Percentiles rank a stretch among this genome's conserved stretches.
These are phyloP conservation scores for Dictyostelium intermedium DNA, from an alignment of 78 protist species.

Conservation along the genomic window DNA sequence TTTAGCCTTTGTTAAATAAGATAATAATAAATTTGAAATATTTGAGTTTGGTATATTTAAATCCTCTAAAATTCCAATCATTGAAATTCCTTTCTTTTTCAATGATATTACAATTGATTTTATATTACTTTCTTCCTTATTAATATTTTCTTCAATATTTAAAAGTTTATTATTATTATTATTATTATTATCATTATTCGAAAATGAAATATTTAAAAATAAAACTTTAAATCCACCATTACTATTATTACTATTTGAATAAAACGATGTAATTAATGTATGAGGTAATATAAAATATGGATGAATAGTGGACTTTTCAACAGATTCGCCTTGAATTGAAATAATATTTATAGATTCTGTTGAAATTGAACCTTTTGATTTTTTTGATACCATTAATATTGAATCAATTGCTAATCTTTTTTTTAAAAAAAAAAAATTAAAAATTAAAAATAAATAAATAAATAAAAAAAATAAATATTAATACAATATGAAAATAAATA, in stretches of 20 bases:
- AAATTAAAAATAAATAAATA: background rate
- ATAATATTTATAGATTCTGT: slow-evolving; percentile 21
- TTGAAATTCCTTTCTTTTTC: slow-evolving; percentile 20
- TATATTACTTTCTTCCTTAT: slow-evolving; percentile 13
- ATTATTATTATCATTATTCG: background rate
- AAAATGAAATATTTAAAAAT: slow-evolving; percentile 16
- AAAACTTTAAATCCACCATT: background rate
- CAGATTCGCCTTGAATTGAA: slow-evolving; percentile 9
- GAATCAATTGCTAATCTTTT: slow-evolving; percentile 37
- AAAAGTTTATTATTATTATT: background rate
- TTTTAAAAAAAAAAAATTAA: background rate
- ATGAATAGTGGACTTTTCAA: slow-evolving; percentile 1
- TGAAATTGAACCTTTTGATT: background rate
- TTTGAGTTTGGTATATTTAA: background rate
- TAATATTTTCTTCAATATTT: background rate
- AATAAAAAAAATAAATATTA: background rate
- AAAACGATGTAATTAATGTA: slow-evolving; percentile 14
- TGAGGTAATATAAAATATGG: background rate
- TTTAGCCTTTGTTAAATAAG: slow-evolving; percentile 40
- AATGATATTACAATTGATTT: slow-evolving; percentile 33
- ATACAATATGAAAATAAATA: too few relatives aligned
- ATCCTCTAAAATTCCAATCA: slow-evolving; percentile 24
- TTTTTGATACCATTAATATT: slow-evolving; percentile 5
- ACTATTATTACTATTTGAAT: background rate
- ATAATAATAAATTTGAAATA: slow-evolving; percentile 12